A percentile compares a stretch with the other conserved stretches of the same genome.
Conservation (phyloP, 2,329 filamentous ascomycete species). For the Neoascochyta sp. region DNA sequence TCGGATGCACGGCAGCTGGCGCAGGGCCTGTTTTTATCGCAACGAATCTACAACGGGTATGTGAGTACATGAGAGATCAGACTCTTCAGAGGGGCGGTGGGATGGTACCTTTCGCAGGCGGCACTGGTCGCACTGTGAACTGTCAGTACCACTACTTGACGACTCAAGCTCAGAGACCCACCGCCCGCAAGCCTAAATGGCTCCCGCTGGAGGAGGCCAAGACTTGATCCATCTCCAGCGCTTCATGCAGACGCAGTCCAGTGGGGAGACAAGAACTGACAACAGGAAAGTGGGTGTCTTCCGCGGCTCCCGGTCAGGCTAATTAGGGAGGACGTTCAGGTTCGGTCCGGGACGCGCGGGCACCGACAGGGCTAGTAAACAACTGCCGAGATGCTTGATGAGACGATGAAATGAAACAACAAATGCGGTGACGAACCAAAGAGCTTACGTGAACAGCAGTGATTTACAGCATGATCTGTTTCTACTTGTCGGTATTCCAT, state of each 20-base stretch:
- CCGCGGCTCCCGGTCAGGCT: too few relatives aligned
- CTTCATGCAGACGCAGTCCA: too few relatives aligned
- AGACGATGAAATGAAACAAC: too few relatives aligned
- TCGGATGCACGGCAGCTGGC: conserved; percentile 36
- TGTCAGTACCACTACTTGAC: conserved; percentile 1
- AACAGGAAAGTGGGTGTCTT: conserved; percentile 4
- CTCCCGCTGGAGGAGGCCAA: conserved; percentile 3
- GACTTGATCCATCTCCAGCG: too few relatives aligned
- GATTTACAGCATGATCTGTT: too few relatives aligned
- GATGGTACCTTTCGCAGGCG: conserved; percentile 21
- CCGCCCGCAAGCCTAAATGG: conserved; percentile 6
- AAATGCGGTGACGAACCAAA: too few relatives aligned
- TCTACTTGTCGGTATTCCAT: too few relatives aligned
- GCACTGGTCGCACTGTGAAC: conserved; percentile 32
- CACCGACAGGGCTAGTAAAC: conserved; percentile 2
- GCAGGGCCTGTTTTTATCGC: conserved; percentile 32
- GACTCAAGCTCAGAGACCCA: conserved; percentile 2
- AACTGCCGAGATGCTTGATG: conserved; percentile 1
- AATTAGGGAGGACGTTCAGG: conserved; percentile 2
- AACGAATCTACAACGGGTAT: conserved; percentile 17
- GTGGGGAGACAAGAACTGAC: too few relatives aligned
- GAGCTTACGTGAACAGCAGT: too few relatives aligned
- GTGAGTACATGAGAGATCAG: conserved; percentile 1
- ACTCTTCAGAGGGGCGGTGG: background rate
- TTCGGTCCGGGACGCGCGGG: conserved; percentile 7